Evolutionary conservation across 139 green algal genomes (phyloP), one percentile per base, ranked within the genome.

Genomic region (Astrephomene gubernaculifera): DNA sequence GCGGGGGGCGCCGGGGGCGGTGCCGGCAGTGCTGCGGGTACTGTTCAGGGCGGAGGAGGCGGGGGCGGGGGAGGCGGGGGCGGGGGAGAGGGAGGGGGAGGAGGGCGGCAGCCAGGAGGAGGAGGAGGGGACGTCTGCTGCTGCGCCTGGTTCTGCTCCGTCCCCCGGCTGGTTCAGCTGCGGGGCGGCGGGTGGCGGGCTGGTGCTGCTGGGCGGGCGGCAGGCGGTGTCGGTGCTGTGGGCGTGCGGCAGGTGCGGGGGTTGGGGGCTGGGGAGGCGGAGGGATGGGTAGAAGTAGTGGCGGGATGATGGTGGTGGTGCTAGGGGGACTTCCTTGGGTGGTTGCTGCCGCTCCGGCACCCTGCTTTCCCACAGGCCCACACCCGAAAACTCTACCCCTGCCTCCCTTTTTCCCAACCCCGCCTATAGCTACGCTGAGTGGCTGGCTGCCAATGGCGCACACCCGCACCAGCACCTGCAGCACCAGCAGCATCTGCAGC

Each of bases 161-260:
- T n/a, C n/a, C n/a, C n/a, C n/a, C n/a, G n/a, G n/a, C n/a, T n/a
- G n/a, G n/a, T n/a, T n/a, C n/a, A n/a, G n/a, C n/a, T n/a, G n/a
- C n/a, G n/a, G n/a, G n/a, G n/a, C n/a, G n/a, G n/a, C n/a, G n/a
- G n/a, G n/a, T n/a, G n/a, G n/a, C n/a, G n/a, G 29, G 21, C 6
- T 79, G 71, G 17, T 31, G 10, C 27, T 33, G 24, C 17, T 79
- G 43, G 8, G 9, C 4, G 6, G 19, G 5, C 19, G 71, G 8
- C 71, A 79, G 71, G 43, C 63, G 71, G 71, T 63, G 71, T 79
- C 71, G 29, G 71, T 79, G 43, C 71, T 79, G n/a, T 79, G 71
- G 71, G 68, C 68, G 39, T 75, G 68, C 68, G 41, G 68, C 36
- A 54, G 68, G 68, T 75, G 27, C 17, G 57, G 57, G 6, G 57